phyloP scores from a whole-genome alignment of 192 early-diverging fungal genomes.

The Coemansia sp. region DNA sequence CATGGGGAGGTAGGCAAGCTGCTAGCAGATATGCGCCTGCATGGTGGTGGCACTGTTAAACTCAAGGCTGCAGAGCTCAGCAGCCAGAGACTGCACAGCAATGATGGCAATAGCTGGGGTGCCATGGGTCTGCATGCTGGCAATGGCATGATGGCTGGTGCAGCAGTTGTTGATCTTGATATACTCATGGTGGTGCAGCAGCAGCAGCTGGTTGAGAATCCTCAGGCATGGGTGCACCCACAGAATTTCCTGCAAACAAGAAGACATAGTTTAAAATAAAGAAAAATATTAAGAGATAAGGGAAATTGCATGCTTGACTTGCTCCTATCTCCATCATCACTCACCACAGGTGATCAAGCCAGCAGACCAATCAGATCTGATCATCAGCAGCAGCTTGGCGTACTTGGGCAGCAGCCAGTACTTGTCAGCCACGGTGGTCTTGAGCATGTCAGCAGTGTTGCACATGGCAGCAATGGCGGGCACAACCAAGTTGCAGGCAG shows the following conservation, averaged over 20 bases:
- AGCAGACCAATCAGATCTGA: constrained; percentile 42
- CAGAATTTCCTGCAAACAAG: constrained; percentile 34
- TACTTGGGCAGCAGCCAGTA: constrained; percentile 97
- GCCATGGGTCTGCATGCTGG: constrained; percentile 87
- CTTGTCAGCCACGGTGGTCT: constrained; percentile 83
- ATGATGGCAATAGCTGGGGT: constrained; percentile 98
- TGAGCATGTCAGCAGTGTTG: constrained; percentile 66
- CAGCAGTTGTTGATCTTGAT: constrained; percentile 58
- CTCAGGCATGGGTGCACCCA: constrained; percentile 54
- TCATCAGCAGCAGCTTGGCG: constrained; percentile 80
- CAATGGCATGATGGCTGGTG: constrained; percentile 82
- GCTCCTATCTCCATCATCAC: too few relatives aligned
- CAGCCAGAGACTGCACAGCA: constrained; percentile 83
- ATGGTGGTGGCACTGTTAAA: constrained; percentile 40
- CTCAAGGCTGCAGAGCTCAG: constrained; percentile 51
- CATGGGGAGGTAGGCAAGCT: constrained; percentile 76
- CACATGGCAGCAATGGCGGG: constrained; percentile 72
- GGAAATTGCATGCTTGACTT: too few relatives aligned
- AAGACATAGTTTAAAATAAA: background rate
- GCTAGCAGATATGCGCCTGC: constrained; percentile 51
- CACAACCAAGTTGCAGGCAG: constrained; percentile 58
- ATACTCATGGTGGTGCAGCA: constrained; percentile 82
- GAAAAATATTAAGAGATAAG: too few relatives aligned
- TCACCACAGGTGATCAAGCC: too few relatives aligned
- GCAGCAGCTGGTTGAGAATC: constrained; percentile 87